Base-by-base conservation (phyloP, 345 rosid species). In the Pelargonium nanum region DNA sequence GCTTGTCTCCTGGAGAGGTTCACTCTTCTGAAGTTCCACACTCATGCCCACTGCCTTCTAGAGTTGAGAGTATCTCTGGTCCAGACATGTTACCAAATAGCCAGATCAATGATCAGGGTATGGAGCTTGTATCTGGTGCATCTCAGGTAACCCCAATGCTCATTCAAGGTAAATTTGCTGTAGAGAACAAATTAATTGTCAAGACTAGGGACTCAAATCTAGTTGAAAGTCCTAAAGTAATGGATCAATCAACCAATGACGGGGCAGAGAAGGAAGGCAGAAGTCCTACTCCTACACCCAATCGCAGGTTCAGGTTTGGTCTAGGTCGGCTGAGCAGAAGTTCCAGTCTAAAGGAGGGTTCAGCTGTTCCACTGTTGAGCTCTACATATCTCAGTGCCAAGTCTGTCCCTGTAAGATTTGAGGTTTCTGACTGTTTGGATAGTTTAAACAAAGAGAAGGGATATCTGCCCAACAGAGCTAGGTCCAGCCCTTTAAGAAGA, bases 401-500 rank as follows among this genome's bases (percentile, higher is more conserved):
- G 61, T 83, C 94, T 56, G 83, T 82, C 22, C 94, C 83, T 1
- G 75, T 80, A 77, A 72, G 72, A 26, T 64, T 78, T 2, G 74
- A 76, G 51, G 77, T 67, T 63, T 74, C 65, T 55, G 61, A 59
- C 58, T 68, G 59, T 80, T 44, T 55, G 23, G 71, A 75, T 70
- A 65, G 59, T 65, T 59, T 78, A 57, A 74, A 74, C 58, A 72
- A 26, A 59, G 89, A 73, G 62, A 82, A 65, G 70, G 59, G 56
- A 19, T 71, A 74, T 65, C 56, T 26, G 54, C 78, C 69, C 12
- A 56, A 53, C 53, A 76, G 79, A 76, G 72, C 80, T 58, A 79
- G 85, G 65, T 77, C 89, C 56, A 89, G 97, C 72, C 91, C 97
- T 28, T 65, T 93, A 50, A 70, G 86, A 77, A 78, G 96, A 65